These are phyloP conservation scores for Fraxinus sp. DNA, from an alignment of 305 asterid species.

Conservation along the genomic window DNA sequence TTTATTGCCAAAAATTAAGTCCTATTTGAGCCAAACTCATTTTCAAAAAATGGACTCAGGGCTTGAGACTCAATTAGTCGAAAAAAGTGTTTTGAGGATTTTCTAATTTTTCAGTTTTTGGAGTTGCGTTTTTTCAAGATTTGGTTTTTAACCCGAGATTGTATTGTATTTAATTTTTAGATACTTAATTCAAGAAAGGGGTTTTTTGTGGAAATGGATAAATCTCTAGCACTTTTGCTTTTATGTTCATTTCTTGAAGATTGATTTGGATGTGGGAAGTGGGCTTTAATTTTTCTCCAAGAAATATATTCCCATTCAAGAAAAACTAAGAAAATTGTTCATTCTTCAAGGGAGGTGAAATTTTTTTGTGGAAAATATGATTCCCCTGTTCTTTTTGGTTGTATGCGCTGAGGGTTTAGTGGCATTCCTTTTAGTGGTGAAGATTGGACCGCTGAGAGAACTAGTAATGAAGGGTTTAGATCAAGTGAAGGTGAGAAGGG, in stretches of 20 bases:
- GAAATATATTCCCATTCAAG: background rate
- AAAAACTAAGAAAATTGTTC: background rate
- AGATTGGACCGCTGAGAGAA: constrained; percentile 88
- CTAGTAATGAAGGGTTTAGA: constrained; percentile 79
- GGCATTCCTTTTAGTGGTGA: constrained; percentile 78
- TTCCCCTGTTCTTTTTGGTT: constrained; percentile 79
- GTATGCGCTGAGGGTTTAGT: constrained; percentile 69
- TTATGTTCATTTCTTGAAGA: background rate
- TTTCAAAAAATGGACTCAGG: background rate
- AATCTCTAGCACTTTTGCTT: background rate
- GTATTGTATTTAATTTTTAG: background rate
- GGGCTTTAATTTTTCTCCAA: background rate
- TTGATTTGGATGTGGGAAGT: background rate
- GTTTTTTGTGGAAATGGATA: background rate
- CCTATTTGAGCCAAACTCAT: background rate
- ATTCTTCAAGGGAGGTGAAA: background rate
- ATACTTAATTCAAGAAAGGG: background rate
- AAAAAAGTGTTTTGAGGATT: background rate
- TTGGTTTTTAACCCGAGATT: background rate
- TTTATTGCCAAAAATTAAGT: background rate
- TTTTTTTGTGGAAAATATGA: constrained; percentile 39
- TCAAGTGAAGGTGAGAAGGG: constrained; percentile 85
- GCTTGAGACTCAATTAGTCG: background rate
- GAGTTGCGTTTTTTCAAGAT: background rate
- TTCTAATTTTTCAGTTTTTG: background rate